Evolutionary conservation across 306 rosid genomes (phyloP), one percentile per base, ranked within the genome.

Genomic region (Inga oerstediana): DNA sequence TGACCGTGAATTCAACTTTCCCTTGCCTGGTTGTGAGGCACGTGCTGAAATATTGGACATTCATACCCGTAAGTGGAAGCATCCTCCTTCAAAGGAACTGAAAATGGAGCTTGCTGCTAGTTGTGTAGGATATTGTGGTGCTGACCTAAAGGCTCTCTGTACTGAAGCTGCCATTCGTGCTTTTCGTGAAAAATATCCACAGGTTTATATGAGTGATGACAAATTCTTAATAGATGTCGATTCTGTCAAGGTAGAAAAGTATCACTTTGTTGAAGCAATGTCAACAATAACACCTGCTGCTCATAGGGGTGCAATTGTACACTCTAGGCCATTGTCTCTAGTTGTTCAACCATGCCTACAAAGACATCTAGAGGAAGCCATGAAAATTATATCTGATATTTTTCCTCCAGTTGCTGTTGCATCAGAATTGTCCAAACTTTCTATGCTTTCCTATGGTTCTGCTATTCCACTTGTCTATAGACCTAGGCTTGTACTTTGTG

Each of bases 91-190:
- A 78, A 78, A 84, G 82, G 97, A 96, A 75, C 87, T 96, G 72
- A 91, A 86, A 84, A 66, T 45, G 78, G 98, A 93, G 86, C 99
- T 96, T 87, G 97, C 99, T 80, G 94, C 98, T 85, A 91, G 94
- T 80, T 96, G 99, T 89, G 99, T 96, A 20, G 99, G 99, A 81
- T 96, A 96, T 72, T 96, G 99, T 71, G 99, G 99, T 83, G 99
- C 99, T 84, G 99, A 96, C 89, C 87, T 96, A 78, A 93, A 96
- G 86, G 99, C 99, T 82, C 89, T 96, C 20, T 96, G 99, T 88
- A 96, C 99, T 58, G 99, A 96, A 89, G 99, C 99, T 90, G 99
- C 99, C 67, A 96, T 96, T 72, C 97, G 86, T 75, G 97, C 99
- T 80, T 96, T 96, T 80, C 99, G 99, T 58, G 91, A 93, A 85